Conservation (phyloP, 345 rosid genomes). For the Orychophragmus violaceus region DNA sequence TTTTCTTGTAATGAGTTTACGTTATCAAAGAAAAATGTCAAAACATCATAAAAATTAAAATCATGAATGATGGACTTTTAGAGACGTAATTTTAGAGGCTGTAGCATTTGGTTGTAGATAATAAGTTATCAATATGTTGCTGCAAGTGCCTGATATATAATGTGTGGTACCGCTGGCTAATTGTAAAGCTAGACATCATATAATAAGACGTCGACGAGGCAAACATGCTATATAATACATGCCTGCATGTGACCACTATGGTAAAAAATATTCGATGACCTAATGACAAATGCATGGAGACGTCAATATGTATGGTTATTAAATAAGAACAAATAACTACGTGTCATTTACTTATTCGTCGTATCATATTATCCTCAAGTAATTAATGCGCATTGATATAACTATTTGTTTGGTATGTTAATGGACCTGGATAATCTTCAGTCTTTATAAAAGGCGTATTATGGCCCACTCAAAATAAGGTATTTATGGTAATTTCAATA, state of each 20-base stretch:
- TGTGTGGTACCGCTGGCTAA: neutral
- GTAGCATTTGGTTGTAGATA: neutral
- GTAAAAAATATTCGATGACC: constrained; percentile 4
- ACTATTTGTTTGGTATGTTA: neutral
- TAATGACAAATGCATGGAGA: constrained; percentile 9
- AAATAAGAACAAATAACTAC: neutral
- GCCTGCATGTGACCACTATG: neutral
- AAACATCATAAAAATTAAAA: no score
- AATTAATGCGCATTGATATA: neutral
- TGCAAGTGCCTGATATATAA: neutral
- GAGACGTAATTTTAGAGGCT: neutral
- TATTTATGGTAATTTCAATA: neutral
- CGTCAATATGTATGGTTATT: neutral
- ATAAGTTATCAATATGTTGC: neutral
- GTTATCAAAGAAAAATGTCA: neutral
- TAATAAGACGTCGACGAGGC: neutral
- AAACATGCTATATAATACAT: neutral
- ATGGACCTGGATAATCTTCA: neutral
- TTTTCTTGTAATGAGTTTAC: neutral
- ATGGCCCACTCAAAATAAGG: neutral
- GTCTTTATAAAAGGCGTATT: neutral
- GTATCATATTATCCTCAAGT: no score
- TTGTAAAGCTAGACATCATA: neutral
- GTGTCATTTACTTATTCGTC: constrained; percentile 11
- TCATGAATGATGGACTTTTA: no score